These are phyloP conservation scores for Miamiensis avidus DNA, from an alignment of 169 alveolate species.

Conservation along the genomic window DNA sequence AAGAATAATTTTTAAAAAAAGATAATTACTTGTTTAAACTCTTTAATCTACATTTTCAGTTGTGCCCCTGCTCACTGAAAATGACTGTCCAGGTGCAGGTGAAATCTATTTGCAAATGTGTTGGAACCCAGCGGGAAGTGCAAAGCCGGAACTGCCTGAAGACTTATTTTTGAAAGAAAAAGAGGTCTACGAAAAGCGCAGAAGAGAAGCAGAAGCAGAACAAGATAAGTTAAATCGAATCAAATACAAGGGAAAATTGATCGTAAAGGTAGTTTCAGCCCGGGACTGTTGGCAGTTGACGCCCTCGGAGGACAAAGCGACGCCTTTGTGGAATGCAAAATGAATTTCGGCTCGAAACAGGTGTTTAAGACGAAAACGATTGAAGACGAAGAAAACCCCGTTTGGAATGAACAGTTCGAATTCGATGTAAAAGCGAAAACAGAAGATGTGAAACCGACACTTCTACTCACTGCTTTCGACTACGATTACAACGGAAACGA, in stretches of 20 bases:
- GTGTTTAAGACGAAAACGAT: slow-evolving; percentile 3
- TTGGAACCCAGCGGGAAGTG: slow-evolving; percentile 19
- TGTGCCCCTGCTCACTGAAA: slow-evolving; percentile 21
- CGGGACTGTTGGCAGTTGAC: no score
- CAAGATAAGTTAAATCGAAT: neutral
- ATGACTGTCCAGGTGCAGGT: slow-evolving; percentile 34
- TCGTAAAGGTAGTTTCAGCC: slow-evolving; percentile 1
- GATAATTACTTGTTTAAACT: slow-evolving; percentile 32
- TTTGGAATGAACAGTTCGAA: slow-evolving; percentile 9
- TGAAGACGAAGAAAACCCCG: neutral
- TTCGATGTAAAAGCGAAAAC: neutral
- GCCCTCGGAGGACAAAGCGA: no score
- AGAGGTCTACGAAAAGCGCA: neutral
- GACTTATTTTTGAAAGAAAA: neutral
- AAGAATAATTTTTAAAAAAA: slow-evolving; percentile 22
- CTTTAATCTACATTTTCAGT: no score
- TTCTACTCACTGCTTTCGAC: slow-evolving; percentile 3
- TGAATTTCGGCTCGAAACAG: neutral
- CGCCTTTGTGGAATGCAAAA: no score
- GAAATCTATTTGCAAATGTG: slow-evolving; percentile 22
- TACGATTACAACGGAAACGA: slow-evolving; percentile 14
- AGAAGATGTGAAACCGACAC: neutral
- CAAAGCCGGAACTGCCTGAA: slow-evolving; percentile 3
- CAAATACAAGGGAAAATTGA: neutral
- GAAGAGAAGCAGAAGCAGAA: neutral